Percentiles rank a stretch among this genome's conserved stretches.
Conservation (phyloP, 495 filamentous ascomycete genomes). For the Penicillium psychrofluorescens region DNA sequence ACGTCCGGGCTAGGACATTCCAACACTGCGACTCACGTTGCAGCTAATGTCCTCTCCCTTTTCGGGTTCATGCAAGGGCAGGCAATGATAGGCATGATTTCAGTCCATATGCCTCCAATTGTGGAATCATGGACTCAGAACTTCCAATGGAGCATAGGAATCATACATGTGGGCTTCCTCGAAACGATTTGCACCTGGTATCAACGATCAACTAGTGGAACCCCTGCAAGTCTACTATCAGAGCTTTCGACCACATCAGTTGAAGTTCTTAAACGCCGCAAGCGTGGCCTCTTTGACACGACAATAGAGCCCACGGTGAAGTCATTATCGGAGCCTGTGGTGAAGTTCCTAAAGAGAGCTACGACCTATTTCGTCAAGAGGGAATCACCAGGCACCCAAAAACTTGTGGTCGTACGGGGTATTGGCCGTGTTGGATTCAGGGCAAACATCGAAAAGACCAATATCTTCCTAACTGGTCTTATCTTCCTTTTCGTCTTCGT, state of each 20-base stretch:
- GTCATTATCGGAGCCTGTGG: too few relatives aligned
- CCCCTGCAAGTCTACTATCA: conserved; percentile 67
- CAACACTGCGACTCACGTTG: conserved; percentile 92
- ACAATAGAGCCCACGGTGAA: too few relatives aligned
- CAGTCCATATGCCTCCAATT: conserved; percentile 75
- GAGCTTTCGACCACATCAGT: conserved; percentile 71
- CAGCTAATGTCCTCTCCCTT: conserved; percentile 84
- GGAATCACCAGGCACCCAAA: conserved; percentile 27
- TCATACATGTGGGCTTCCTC: conserved; percentile 77
- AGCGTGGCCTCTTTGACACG: conserved; percentile 44
- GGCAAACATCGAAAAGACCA: conserved; percentile 75
- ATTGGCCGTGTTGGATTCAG: conserved; percentile 86
- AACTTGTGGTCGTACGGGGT: conserved; percentile 65
- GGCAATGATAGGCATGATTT: conserved; percentile 80
- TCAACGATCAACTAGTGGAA: conserved; percentile 86
- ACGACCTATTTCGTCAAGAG: too few relatives aligned
- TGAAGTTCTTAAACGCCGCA: conserved; percentile 51
- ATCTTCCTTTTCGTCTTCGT: conserved; percentile 85
- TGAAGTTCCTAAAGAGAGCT: too few relatives aligned
- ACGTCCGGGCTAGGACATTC: conserved; percentile 76
- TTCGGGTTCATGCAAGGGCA: conserved; percentile 95
- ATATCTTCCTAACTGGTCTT: conserved; percentile 88
- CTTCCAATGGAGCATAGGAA: conserved; percentile 96
- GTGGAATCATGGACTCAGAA: conserved; percentile 94
- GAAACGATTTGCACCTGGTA: conserved; percentile 92